Evolutionary conservation across 1,284 basidiomycete species (phyloP).

Genomic region (Papiliotrema fonsecae): DNA sequence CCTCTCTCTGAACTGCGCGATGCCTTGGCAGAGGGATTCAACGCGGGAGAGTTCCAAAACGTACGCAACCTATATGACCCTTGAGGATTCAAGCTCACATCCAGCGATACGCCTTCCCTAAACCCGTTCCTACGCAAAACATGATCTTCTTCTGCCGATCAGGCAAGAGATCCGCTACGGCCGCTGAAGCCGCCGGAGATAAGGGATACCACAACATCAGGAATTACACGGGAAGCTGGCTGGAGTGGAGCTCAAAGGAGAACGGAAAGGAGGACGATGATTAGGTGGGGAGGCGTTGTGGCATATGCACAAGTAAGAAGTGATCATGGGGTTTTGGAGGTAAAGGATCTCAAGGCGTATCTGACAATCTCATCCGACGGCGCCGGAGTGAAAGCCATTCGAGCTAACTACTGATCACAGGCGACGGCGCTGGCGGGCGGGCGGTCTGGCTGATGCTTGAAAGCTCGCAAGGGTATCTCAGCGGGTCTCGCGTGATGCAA

Average conservation of each 20-base stretch:
- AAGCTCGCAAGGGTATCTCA: no score
- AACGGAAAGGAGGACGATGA: slow-evolving; percentile 40
- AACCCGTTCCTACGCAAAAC: slow-evolving; percentile 70
- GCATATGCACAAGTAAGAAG: background rate
- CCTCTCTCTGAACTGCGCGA: slow-evolving; percentile 75
- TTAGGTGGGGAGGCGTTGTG: slow-evolving; percentile 26
- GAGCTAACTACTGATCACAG: no score
- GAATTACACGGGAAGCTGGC: slow-evolving; percentile 89
- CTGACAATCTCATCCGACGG: no score
- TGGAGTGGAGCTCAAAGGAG: slow-evolving; percentile 73
- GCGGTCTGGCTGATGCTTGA: no score
- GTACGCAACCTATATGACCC: slow-evolving; percentile 12
- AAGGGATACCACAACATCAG: slow-evolving; percentile 79
- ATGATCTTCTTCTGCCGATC: slow-evolving; percentile 92
- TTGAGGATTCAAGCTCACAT: background rate
- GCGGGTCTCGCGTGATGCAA: no score
- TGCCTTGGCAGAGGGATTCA: slow-evolving; percentile 58
- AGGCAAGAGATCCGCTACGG: slow-evolving; percentile 76
- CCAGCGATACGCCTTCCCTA: slow-evolving; percentile 70
- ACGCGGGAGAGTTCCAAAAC: slow-evolving; percentile 59
- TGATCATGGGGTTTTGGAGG: background rate
- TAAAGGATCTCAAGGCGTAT: background rate
- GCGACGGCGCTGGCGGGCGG: no score
- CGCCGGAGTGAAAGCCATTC: no score
- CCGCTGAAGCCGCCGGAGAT: slow-evolving; percentile 74